Evolutionary conservation across 2,329 filamentous ascomycete genomes (phyloP), one percentile per base, ranked within the genome.

Genomic region (Aschersonia sp.): DNA sequence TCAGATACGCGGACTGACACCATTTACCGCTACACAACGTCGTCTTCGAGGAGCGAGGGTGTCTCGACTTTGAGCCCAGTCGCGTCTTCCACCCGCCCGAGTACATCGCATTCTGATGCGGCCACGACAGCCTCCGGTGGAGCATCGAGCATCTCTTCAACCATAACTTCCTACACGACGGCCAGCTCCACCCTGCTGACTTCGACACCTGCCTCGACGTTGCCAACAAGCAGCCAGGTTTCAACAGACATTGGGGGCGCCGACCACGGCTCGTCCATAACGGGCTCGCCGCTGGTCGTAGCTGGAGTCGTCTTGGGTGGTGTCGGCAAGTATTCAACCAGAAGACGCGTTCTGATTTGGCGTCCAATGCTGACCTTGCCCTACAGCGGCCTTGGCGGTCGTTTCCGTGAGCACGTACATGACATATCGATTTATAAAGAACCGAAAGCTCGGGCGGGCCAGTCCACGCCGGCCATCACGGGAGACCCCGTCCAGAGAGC

Each of bases 1-100:
- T 49, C 52, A 2, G 51, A 56, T 44, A 51, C 51, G 29, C 30
- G 46, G 35, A 47, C 50, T 14, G 52, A 57, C 39, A 55, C 50
- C 7, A 45, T 56, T 33, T 48, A 53, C 22, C 52, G 53, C 6
- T 50, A 52, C 40, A 54, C 49, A 5, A 50, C 47, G 10, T 22
- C 14, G 14, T 33, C 45, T 22, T 41, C 49, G 7, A 31, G 8
- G 31, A 49, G 22, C 33, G 12, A 47, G 31, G 22, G 45, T 5
- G 32, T 43, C n/a, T 41, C 42, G 12, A 37, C 43, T 12, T 32
- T 44, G 32, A 32, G 32, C 29, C 35, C 44, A 8, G n/a, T 39
- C 41, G n/a, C 49, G 4, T 44, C 37, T 7, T 37, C 39, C 9
- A 49, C 35, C 7, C 49, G 7, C 5, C 5, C 9, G n/a, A 42